These are phyloP conservation scores for Phytophthora cryptogea DNA, from an alignment of 352 stramenopile species.

Conservation along the genomic window DNA sequence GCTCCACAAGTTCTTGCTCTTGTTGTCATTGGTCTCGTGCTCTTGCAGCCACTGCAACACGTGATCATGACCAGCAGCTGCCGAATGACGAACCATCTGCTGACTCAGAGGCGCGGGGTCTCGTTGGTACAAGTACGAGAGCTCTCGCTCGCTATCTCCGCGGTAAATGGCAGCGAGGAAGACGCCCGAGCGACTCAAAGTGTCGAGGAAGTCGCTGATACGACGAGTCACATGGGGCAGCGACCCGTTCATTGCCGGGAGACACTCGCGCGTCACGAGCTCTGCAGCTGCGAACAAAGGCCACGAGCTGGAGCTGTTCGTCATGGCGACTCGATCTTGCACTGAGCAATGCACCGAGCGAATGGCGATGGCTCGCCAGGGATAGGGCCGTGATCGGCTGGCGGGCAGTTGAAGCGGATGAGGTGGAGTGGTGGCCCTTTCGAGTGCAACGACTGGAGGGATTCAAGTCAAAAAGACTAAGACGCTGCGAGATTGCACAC, in stretches of 20 bases:
- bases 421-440: slow-evolving; percentile 8
- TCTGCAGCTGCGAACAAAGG: slow-evolving; percentile 14
- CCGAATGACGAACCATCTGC: slow-evolving; percentile 21
- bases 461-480: background rate
- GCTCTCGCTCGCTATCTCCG: slow-evolving; percentile 21
- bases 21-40: slow-evolving; percentile 1
- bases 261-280: slow-evolving; percentile 25
- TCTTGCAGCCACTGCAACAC: slow-evolving; percentile 32
- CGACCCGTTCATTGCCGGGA: slow-evolving; percentile 11
- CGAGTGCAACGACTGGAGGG: background rate
- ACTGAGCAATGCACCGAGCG: slow-evolving; percentile 10
- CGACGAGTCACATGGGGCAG: slow-evolving; percentile 21
- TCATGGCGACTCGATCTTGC: slow-evolving; percentile 20
- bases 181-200: slow-evolving; percentile 7
- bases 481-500: background rate
- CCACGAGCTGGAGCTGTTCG: slow-evolving; percentile 19
- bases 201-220: slow-evolving; percentile 27
- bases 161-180: slow-evolving; percentile 18
- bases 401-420: slow-evolving; percentile 16
- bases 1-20: slow-evolving; percentile 11
- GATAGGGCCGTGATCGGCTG: slow-evolving; percentile 23
- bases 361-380: slow-evolving; percentile 20
- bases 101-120: slow-evolving; percentile 21
- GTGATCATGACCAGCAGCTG: slow-evolving; percentile 17
- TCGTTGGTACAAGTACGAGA: slow-evolving; percentile 19